Conservation (phyloP, 2,329 filamentous ascomycete species). For the Pyricularia pennisetigena region DNA sequence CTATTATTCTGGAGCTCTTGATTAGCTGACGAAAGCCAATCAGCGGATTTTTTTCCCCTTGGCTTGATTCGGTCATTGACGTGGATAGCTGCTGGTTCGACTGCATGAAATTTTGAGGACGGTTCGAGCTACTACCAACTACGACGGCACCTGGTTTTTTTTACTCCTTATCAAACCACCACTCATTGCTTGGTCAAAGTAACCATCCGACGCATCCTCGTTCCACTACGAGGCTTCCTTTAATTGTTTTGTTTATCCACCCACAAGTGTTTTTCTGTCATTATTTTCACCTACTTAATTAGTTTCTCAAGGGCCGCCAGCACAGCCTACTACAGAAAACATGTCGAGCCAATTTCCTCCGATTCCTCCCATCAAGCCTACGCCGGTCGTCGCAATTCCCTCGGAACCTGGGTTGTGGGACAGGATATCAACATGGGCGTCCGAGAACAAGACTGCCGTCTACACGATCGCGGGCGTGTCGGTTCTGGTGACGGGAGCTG, state of each 20-base stretch:
- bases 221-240: background rate
- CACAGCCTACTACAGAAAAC: background rate
- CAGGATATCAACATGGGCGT: constrained; percentile 81
- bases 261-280: constrained; percentile 2
- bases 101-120: background rate
- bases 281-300: constrained; percentile 13
- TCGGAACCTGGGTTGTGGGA: constrained; percentile 72
- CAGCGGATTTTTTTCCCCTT: background rate
- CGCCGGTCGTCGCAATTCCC: constrained; percentile 36
- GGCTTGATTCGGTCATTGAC: constrained; percentile 2
- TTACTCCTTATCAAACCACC: background rate
- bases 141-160: background rate
- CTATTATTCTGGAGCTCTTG: background rate
- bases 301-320: constrained; percentile 8
- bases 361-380: constrained; percentile 33
- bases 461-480: constrained; percentile 96
- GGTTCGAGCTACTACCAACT: background rate
- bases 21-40: background rate
- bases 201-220: background rate
- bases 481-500: constrained; percentile 81
- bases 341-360: constrained; percentile 28
- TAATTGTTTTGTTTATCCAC: constrained; percentile 7
- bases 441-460: constrained; percentile 89
- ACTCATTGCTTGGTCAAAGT: background rate
- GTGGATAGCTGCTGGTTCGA: background rate